phyloP scores from a whole-genome alignment of 805 yeast genomes.

The Myxozyma kluyveri region DNA sequence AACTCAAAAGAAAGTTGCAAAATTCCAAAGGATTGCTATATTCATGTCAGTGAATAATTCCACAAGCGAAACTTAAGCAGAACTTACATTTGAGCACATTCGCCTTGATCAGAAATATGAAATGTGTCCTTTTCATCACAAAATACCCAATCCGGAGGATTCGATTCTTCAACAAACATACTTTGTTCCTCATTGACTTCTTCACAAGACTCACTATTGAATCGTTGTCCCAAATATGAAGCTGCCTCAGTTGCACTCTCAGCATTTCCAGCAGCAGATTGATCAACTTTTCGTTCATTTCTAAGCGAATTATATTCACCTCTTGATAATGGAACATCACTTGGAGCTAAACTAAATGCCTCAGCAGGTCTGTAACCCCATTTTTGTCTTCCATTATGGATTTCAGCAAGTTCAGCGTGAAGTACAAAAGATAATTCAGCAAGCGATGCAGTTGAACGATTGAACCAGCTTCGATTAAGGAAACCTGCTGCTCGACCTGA shows the following conservation, averaged over 20 bases:
- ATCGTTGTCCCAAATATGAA: neutral
- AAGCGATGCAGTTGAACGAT: constrained; percentile 16
- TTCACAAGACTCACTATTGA: neutral
- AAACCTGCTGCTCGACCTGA: constrained; percentile 32
- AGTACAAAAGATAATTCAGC: constrained; percentile 29
- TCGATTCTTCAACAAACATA: constrained; percentile 10
- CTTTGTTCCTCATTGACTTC: constrained; percentile 15
- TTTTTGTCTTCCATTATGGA: constrained; percentile 15
- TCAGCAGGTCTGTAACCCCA: constrained; percentile 31
- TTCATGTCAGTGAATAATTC: neutral
- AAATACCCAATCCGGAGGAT: constrained; percentile 26
- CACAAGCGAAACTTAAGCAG: neutral
- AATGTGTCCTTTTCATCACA: constrained; percentile 20
- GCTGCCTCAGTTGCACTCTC: neutral
- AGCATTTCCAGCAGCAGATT: neutral
- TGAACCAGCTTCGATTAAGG: constrained; percentile 27
- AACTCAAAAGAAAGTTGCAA: constrained; percentile 22
- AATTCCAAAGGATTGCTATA: constrained; percentile 22
- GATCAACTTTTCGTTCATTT: constrained; percentile 3
- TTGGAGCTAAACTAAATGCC: constrained; percentile 22
- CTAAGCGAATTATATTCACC: constrained; percentile 4
- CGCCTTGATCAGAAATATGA: constrained; percentile 23
- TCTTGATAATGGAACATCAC: neutral
- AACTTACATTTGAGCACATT: constrained; percentile 26
- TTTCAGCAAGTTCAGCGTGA: constrained; percentile 26